Evolutionary conservation across 179 eudicot genomes (phyloP), one percentile per base, ranked within the genome.

Genomic region (Heliamphora pulchella): DNA sequence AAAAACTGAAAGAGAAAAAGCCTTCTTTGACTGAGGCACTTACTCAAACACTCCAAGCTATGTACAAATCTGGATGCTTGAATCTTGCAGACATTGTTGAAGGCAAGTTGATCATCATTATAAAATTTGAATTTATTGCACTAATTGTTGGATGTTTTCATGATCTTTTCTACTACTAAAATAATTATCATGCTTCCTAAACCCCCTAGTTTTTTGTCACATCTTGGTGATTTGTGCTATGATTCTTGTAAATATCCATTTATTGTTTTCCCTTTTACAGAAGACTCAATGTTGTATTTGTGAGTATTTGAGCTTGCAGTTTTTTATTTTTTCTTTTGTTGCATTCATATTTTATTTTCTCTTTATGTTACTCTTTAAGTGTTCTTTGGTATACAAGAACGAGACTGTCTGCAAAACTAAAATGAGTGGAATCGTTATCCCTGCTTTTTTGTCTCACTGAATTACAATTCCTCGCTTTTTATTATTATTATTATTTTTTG

Each of bases 1-100:
- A 96, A 94, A 96, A 96, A 88, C 83, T 96, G 81, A 96, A 96
- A 86, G 99, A 96, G 88, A 96, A 96, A 84, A 96, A 92, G 83
- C 98, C 98, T 78, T 81, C 98, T 43, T 66, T 89, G 78, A 84
- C 90, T 1, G 99, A 96, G 69, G 92, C 98, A 71, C 94, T 96
- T 58, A 81, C 88, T 57, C 97, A 94, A 84, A 96, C 97, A 50
- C 94, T 96, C 64, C 99, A 96, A 86, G 93, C 96, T 62, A 90
- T 96, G 91, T 87, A 94, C 88, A 96, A 92, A 82, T 92, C 99
- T 64, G 99, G 99, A 50, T 96, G 99, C 81, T 80, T 96, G 81
- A 96, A 84, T 86, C 98, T 96, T 77, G 86, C 82, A 77, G 99
- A 96, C 85, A 86, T 92, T 55, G 87, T 88, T 54, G 99, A 96